Conservation (phyloP, 371 early-diverging fungal genomes). For the Homolaphlyctis polyrhiza region DNA sequence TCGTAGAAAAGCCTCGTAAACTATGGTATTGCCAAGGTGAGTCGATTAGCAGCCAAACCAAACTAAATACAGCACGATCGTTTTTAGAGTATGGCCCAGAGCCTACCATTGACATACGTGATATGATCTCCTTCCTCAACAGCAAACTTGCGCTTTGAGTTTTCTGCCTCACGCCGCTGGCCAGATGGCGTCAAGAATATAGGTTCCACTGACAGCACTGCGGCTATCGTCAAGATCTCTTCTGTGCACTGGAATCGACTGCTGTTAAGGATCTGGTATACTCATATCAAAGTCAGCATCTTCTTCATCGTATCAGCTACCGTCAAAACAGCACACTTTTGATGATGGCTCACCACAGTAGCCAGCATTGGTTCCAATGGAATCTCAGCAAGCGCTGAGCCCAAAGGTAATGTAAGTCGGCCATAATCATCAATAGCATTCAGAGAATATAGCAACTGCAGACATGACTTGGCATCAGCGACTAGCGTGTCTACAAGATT, state of each 20-base stretch:
- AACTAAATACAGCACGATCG: too few relatives aligned
- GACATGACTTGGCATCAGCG: too few relatives aligned
- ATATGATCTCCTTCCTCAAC: conserved; percentile 65
- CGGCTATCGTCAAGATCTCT: conserved; percentile 77
- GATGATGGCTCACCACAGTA: conserved; percentile 44
- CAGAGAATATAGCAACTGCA: conserved; percentile 58
- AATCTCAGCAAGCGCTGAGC: conserved; percentile 72
- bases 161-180: conserved; percentile 42
- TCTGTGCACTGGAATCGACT: conserved; percentile 59
- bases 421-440: conserved; percentile 74
- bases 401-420: conserved; percentile 70
- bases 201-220: conserved; percentile 76
- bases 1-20: conserved; percentile 68
- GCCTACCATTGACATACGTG: conserved; percentile 62
- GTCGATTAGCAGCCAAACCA: too few relatives aligned
- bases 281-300: background rate
- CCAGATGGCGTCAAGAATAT: conserved; percentile 58
- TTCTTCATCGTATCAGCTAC: background rate
- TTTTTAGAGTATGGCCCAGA: too few relatives aligned
- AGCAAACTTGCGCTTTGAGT: conserved; percentile 66
- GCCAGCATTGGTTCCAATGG: conserved; percentile 76
- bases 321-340: background rate
- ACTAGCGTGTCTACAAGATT: background rate
- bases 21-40: conserved; percentile 30
- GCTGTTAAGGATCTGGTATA: conserved; percentile 14